Conservation (phyloP, 148 eudicot species). For the Talinum fruticosum region DNA sequence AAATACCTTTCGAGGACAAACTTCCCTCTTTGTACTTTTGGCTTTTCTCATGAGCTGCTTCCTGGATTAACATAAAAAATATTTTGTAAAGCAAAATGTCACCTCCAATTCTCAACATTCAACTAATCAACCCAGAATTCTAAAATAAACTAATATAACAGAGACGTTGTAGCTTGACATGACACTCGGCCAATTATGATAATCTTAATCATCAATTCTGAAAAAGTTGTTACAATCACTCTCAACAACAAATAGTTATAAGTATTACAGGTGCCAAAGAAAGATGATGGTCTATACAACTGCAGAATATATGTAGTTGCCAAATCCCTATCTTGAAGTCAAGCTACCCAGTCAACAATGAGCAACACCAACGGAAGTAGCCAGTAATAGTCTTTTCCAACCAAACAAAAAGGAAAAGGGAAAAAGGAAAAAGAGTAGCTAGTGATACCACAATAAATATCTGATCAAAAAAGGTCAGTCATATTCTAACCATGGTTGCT, state of each 20-base stretch:
- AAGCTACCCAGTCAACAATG: not conserved
- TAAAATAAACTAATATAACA: not conserved
- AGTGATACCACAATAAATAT: not conserved
- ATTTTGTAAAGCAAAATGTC: not conserved
- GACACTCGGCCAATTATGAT: not conserved
- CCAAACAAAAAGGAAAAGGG: not conserved
- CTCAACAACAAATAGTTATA: too few relatives aligned
- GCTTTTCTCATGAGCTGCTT: constrained; percentile 63
- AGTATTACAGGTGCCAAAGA: not conserved
- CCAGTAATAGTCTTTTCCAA: not conserved
- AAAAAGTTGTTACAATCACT: not conserved
- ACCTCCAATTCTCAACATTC: not conserved
- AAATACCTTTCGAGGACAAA: constrained; percentile 77
- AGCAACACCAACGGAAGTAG: not conserved
- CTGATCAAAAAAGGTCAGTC: not conserved
- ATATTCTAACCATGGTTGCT: not conserved
- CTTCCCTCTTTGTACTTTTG: constrained; percentile 93
- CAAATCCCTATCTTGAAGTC: not conserved
- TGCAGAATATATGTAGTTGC: not conserved
- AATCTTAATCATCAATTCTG: not conserved
- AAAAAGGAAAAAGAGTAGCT: not conserved
- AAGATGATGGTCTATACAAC: too few relatives aligned
- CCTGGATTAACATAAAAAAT: constrained; percentile 33
- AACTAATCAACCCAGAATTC: not conserved
- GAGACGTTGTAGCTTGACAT: not conserved